phyloP scores from a whole-genome alignment of 225 moss, liverwort and hornwort species.

The Pseudoscleropodium purum region DNA sequence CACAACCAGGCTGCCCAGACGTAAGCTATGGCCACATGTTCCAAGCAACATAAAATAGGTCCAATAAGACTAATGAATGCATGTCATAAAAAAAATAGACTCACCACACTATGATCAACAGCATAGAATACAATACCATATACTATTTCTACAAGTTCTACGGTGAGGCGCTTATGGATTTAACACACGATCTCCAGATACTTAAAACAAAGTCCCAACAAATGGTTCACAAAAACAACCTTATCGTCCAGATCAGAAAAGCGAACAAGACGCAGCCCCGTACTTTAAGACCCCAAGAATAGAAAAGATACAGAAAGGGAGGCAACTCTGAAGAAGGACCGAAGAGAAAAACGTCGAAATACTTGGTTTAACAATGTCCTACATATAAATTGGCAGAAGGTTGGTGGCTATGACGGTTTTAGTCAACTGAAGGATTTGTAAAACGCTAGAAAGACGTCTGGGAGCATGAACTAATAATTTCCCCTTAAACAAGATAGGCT shows the following conservation, averaged over 20 bases:
- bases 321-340: neutral
- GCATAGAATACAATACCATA: neutral
- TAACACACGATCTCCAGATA: neutral
- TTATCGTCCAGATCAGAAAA: neutral
- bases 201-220: neutral
- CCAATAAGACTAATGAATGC: neutral
- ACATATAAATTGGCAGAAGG: neutral
- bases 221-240: neutral
- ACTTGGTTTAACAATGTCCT: neutral
- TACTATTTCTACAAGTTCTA: neutral
- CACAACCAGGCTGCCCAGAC: constrained; percentile 63
- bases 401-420: neutral
- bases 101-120: neutral
- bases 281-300: neutral
- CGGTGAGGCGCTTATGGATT: neutral
- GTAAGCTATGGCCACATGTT: constrained; percentile 40
- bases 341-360: neutral
- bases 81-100: neutral
- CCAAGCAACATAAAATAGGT: neutral
- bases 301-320: neutral
- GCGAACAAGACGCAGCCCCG: neutral
- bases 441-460: neutral
- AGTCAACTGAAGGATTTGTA: neutral
- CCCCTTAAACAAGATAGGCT: neutral
- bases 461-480: neutral